Conservation (phyloP, 805 yeast genomes). For the Candida jianshihensis region DNA sequence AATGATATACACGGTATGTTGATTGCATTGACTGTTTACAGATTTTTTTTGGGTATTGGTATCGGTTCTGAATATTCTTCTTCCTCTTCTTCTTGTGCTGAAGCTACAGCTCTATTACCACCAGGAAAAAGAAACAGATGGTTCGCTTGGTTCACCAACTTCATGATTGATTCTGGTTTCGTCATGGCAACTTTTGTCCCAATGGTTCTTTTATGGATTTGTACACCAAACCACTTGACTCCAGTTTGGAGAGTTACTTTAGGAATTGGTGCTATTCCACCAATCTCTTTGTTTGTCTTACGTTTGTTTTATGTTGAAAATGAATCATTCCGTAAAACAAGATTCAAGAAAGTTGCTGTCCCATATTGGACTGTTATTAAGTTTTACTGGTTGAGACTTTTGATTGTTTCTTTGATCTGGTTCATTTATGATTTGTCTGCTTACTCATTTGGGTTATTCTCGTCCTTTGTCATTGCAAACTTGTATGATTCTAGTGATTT, state of each 20-base stretch:
- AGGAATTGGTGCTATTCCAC: conserved; percentile 88
- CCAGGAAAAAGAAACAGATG: conserved; percentile 84
- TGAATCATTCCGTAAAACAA: conserved; percentile 59
- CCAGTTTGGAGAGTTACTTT: conserved; percentile 90
- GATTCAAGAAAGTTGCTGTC: conserved; percentile 53
- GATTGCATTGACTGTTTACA: conserved; percentile 73
- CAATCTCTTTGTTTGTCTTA: conserved; percentile 66
- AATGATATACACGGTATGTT: conserved; percentile 60
- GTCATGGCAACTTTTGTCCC: conserved; percentile 83
- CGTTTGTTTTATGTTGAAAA: conserved; percentile 74
- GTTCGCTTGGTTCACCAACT: conserved; percentile 83
- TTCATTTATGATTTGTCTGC: conserved; percentile 84
- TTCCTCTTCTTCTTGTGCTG: conserved; percentile 90
- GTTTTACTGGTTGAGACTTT: conserved; percentile 78
- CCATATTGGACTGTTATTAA: conserved; percentile 69
- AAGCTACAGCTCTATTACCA: conserved; percentile 72
- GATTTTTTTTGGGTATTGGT: conserved; percentile 85
- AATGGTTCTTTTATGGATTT: conserved; percentile 79
- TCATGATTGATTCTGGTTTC: conserved; percentile 82
- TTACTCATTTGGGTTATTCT: conserved; percentile 83
- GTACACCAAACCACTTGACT: conserved; percentile 58
- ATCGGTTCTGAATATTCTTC: conserved; percentile 96
- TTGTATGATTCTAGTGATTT: conserved; percentile 55
- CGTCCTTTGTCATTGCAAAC: conserved; percentile 57
- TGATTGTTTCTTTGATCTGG: conserved; percentile 75